Evolutionary conservation across 345 rosid species (phyloP), one percentile per base, ranked within the genome.

Genomic region (Aquilaria malaccensis): DNA sequence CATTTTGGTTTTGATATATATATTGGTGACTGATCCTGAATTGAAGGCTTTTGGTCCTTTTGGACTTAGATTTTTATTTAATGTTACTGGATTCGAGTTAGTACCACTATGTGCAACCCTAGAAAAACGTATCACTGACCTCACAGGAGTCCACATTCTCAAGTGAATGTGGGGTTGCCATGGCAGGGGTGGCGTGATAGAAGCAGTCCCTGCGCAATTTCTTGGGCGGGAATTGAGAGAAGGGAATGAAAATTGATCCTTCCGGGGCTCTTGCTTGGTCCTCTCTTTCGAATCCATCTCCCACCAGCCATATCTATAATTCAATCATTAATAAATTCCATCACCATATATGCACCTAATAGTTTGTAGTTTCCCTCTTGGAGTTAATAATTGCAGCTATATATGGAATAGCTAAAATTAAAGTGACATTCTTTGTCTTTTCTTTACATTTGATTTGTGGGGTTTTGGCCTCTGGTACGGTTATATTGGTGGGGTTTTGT

Each of bases 61-160:
- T 22, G 22, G 22, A 22, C 22, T 22, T 22, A 22, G 22, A 22
- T 22, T 22, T 22, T 22, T 22, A 22, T 22, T 22, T 22, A 22
- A 22, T 22, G 22, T 22, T 22, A 22, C 22, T 22, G 43, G 43
- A 37, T 9, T 37, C 5, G 7, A 37, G 43, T 37, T 37, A 22
- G 22, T 9, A 37, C 43, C 5, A 37, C 4, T 37, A 3, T 37
- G 43, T 37, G 7, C 43, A 37, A 37, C 43, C 7, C 32, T 9
- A 4, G 57, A 32, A 10, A 22, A 54, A 14, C 1, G 6, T 1
- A 33, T 11, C 7, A 48, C 55, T 11, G 48, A 84, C 96, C 89
- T 89, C 94, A 62, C 97, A 89, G 43, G 94, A 84, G 64, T 89
- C 86, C 3, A 86, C 67, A 69, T 83, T 89, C 61, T 84, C 83